A percentile compares a stretch with the other conserved stretches of the same genome.
These are phyloP conservation scores for Dioscorea cayenensis DNA, from an alignment of 116 monocot species.

Conservation along the genomic window DNA sequence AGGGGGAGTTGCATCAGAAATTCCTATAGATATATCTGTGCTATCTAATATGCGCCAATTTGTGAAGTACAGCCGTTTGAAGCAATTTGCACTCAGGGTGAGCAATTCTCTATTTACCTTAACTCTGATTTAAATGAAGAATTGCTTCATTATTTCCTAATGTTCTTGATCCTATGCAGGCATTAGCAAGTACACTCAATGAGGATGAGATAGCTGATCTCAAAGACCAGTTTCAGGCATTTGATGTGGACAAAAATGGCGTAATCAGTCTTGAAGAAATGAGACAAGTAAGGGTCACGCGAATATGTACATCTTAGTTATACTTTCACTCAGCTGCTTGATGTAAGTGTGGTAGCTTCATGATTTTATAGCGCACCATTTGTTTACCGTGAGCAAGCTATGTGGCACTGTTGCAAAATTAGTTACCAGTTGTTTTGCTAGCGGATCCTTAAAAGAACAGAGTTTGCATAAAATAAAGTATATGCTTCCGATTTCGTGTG, in stretches of 20 bases:
- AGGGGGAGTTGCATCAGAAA: slow-evolving; percentile 84
- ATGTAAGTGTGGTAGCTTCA: neutral
- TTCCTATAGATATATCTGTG: slow-evolving; percentile 90
- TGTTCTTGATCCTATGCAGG: slow-evolving; percentile 27
- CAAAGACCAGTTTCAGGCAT: slow-evolving; percentile 90
- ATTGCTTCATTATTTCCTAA: neutral
- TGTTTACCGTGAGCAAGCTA: too few relatives aligned
- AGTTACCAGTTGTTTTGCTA: too few relatives aligned
- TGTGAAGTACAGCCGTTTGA: slow-evolving; percentile 88
- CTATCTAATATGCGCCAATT: slow-evolving; percentile 86
- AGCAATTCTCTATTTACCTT: neutral
- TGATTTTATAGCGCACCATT: too few relatives aligned
- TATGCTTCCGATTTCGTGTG: too few relatives aligned
- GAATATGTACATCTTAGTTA: neutral
- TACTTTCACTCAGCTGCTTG: neutral
- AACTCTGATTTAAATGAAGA: neutral
- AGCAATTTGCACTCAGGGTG: slow-evolving; percentile 96
- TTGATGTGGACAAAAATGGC: slow-evolving; percentile 94
- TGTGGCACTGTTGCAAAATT: too few relatives aligned
- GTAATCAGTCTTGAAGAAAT: slow-evolving; percentile 94
- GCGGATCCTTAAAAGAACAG: too few relatives aligned
- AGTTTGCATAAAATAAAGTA: too few relatives aligned
- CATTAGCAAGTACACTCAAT: slow-evolving; percentile 88
- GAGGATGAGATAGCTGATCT: slow-evolving; percentile 79
- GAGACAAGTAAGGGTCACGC: slow-evolving; percentile 57